Evolutionary conservation across 169 alveolate species (phyloP).

Genomic region (Neospora caninum): DNA sequence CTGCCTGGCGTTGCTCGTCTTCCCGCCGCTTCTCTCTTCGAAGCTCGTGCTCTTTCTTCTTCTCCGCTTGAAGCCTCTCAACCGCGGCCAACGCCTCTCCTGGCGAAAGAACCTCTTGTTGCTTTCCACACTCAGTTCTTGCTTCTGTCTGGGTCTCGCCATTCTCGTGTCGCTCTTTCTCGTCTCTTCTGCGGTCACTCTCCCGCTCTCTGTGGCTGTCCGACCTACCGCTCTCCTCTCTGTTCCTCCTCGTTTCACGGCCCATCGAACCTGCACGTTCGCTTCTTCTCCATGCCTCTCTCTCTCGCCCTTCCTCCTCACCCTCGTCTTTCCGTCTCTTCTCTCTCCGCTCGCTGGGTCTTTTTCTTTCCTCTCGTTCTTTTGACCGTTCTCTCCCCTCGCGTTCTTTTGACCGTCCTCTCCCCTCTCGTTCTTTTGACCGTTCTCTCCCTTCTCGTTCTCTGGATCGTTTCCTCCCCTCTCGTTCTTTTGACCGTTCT

Average conservation of each 20-base stretch:
- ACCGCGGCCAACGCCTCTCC: neutral
- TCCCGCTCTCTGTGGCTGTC: neutral
- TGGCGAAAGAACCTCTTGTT: neutral
- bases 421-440: neutral
- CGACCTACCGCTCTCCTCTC: neutral
- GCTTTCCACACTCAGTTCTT: neutral
- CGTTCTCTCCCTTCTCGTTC: neutral
- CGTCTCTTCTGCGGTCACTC: neutral
- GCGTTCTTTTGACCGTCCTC: neutral
- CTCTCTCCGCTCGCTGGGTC: neutral
- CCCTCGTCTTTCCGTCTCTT: neutral
- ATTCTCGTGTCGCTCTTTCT: neutral
- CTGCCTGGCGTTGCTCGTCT: neutral
- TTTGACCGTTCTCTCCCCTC: neutral
- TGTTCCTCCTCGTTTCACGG: conserved; percentile 13
- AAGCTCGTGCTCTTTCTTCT: neutral
- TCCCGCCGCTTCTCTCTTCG: neutral
- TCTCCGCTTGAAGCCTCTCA: neutral
- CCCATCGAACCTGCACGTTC: too few species aligned
- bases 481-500: neutral
- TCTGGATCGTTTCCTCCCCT: neutral
- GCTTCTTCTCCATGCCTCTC: neutral
- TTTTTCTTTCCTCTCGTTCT: neutral
- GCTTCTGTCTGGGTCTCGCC: neutral
- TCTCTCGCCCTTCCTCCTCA: conserved; percentile 1